Base-by-base conservation (phyloP, 345 rosid genomes). In the Trapa bicornis region DNA sequence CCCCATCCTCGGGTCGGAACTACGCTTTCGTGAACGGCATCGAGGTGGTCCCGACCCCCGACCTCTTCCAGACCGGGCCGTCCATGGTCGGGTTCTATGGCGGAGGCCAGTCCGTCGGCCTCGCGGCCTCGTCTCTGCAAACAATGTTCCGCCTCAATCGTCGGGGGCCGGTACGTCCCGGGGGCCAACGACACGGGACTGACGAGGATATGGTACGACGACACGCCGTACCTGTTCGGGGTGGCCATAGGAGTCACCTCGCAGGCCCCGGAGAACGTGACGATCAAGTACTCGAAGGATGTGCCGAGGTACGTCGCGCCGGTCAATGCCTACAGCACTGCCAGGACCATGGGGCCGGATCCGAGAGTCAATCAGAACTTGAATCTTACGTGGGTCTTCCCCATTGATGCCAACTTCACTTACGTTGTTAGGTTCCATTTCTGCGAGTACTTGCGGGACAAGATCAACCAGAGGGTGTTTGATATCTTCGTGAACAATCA, bases 331-430 rank as follows among this genome's bases (percentile, higher is more conserved):
- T 85, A 82, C 47, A 64, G 66, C 36, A 80, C 81, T 6, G 79
- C 85, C 11, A 70, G 90, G 69, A 61, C 79, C 35, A 83, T 83
- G 89, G 90, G 90, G 14, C 74, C 73, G 0, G 33, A 75, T 37
- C 47, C 73, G 6, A 65, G 57, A 10, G 66, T 80, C 15, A 82
- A 75, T 69, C 3, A 70, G 43, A 72, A 72, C n/a, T 83, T 67
- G 63, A 87, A 87, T 56, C 76, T 82, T 68, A 82, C 90, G 17
- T 83, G 93, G 93, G 61, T 76, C n/a, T 83, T 85, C 66, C 71
- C 70, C 53, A 80, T 81, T 43, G 89, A 87, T 73, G 69, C 80
- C 39, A 82, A 83, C 42, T 87, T 83, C 72, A 82, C 81, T 0
- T 87, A 85, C 42, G 57, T 83, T 38, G 77, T 85, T 13, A 75